A percentile compares a stretch with the other conserved stretches of the same genome.
Conservation (phyloP, 257 asterid genomes). For the Linaria vulgaris region DNA sequence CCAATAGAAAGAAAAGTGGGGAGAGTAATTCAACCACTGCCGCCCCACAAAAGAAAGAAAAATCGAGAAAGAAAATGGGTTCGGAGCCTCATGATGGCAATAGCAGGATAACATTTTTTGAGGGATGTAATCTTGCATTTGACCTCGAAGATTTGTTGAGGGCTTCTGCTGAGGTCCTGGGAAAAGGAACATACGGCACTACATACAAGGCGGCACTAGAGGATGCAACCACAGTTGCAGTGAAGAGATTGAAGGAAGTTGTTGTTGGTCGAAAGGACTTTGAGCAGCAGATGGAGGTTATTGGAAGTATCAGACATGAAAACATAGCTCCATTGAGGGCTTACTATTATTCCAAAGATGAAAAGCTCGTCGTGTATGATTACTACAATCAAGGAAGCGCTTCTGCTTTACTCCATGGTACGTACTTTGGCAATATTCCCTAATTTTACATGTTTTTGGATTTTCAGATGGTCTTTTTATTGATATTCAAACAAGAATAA, state of each 20-base stretch:
- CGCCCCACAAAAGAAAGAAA: slow-evolving; percentile 33
- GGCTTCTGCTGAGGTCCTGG: slow-evolving; percentile 86
- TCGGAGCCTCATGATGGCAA: slow-evolving; percentile 39
- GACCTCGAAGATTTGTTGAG: slow-evolving; percentile 78
- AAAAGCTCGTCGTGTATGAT: slow-evolving; percentile 76
- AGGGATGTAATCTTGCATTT: slow-evolving; percentile 62
- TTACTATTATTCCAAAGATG: slow-evolving; percentile 75
- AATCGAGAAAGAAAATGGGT: slow-evolving; percentile 27
- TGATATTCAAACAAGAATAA: no score
- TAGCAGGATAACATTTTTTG: slow-evolving; percentile 49
- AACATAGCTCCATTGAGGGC: slow-evolving; percentile 65
- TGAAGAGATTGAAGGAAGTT: slow-evolving; percentile 69
- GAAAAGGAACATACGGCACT: slow-evolving; percentile 73
- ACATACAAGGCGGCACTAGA: slow-evolving; percentile 74
- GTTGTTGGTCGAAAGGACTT: slow-evolving; percentile 58
- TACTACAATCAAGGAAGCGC: slow-evolving; percentile 47
- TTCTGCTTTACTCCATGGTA: slow-evolving; percentile 43
- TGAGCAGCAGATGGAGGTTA: slow-evolving; percentile 70
- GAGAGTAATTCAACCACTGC: not conserved
- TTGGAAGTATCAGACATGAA: slow-evolving; percentile 57
- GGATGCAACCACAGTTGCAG: slow-evolving; percentile 60
- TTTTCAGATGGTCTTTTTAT: no score
- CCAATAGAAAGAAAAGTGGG: slow-evolving; percentile 27
- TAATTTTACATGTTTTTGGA: no score
- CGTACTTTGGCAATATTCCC: no score